phyloP scores from a whole-genome alignment of 1,139 yeast genomes.

The Kurtzmaniella quercitrusa region DNA sequence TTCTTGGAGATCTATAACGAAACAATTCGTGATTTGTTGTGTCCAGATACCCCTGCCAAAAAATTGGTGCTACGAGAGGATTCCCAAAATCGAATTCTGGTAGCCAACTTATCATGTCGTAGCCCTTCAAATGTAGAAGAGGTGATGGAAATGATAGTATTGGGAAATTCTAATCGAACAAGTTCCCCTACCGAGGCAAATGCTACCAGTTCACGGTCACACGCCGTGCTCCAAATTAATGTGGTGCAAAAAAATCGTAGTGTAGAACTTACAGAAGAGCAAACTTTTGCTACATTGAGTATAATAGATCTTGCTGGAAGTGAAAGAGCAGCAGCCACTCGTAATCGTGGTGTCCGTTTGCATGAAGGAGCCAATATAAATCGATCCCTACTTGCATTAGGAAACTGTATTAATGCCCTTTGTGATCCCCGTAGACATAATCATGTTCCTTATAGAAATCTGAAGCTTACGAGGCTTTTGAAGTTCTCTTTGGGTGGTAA shows the following conservation, averaged over 20 bases:
- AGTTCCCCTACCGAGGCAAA: constrained; percentile 89
- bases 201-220: constrained; percentile 85
- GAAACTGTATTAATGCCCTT: constrained; percentile 89
- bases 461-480: constrained; percentile 77
- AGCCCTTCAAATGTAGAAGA: constrained; percentile 64
- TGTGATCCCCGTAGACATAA: constrained; percentile 65
- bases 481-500: constrained; percentile 93
- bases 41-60: constrained; percentile 46
- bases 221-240: constrained; percentile 84
- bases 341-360: constrained; percentile 72
- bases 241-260: constrained; percentile 60
- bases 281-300: constrained; percentile 73
- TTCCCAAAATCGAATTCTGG: constrained; percentile 60
- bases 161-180: constrained; percentile 75
- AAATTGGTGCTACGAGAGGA: constrained; percentile 68
- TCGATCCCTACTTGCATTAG: constrained; percentile 79
- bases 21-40: constrained; percentile 72
- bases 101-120: constrained; percentile 68
- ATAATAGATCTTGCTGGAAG: constrained; percentile 93
- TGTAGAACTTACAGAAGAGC: constrained; percentile 62
- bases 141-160: constrained; percentile 72
- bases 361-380: constrained; percentile 93
- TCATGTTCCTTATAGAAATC: constrained; percentile 89
- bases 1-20: constrained; percentile 90
- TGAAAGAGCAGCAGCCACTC: constrained; percentile 88